These are phyloP conservation scores for Pythium biforme DNA, from an alignment of 352 stramenopile species.

Conservation along the genomic window DNA sequence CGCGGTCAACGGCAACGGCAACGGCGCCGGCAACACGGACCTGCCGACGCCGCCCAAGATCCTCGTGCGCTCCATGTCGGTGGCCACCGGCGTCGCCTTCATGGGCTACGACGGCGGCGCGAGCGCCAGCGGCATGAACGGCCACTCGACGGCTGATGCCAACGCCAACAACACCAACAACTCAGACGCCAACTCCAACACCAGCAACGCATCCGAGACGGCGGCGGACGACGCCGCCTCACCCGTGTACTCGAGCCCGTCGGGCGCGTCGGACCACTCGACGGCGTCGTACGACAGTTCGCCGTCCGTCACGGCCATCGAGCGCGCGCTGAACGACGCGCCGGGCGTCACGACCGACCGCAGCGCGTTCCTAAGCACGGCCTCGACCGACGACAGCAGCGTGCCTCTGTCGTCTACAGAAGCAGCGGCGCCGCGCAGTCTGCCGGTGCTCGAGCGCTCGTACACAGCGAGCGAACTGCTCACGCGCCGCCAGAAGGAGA, in stretches of 20 bases:
- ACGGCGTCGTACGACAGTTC: constrained; percentile 42
- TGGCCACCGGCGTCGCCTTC: constrained; percentile 12
- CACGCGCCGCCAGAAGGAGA: constrained; percentile 48
- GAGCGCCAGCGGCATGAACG: not conserved
- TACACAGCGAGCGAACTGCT: constrained; percentile 75
- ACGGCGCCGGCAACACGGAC: not conserved
- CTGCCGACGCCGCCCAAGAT: constrained; percentile 25
- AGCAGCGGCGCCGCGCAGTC: constrained; percentile 29
- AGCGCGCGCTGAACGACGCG: constrained; percentile 31
- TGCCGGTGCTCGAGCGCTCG: constrained; percentile 60
- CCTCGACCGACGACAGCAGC: constrained; percentile 24
- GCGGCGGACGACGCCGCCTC: not conserved
- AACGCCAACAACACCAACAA: too few species aligned
- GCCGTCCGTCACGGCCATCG: constrained; percentile 44
- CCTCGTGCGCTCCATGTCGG: constrained; percentile 28
- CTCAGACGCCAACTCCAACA: not conserved
- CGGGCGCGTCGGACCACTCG: constrained; percentile 37
- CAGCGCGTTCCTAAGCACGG: constrained; percentile 24
- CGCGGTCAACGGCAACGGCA: constrained; percentile 4
- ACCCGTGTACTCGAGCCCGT: constrained; percentile 16
- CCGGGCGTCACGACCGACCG: constrained; percentile 38
- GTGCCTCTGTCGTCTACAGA: not conserved
- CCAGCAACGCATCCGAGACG: not conserved
- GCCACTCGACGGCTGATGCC: not conserved
- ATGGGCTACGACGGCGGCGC: constrained; percentile 13